Conservation (phyloP, 2,329 filamentous ascomycete species). For the Boeremia exigua region DNA sequence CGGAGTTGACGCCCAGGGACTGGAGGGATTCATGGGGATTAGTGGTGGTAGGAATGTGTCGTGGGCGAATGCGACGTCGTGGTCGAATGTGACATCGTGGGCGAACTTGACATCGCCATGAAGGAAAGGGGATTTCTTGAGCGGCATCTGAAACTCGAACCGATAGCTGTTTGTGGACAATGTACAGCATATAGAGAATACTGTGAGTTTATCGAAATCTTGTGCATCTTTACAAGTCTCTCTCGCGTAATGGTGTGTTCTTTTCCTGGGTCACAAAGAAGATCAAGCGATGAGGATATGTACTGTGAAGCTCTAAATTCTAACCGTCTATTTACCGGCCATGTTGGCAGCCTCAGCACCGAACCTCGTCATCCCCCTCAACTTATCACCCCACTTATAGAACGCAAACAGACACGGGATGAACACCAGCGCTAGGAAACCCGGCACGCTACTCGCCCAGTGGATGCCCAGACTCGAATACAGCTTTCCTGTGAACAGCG, state of each 20-base stretch:
- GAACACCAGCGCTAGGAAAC: constrained; percentile 54
- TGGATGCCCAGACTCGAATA: constrained; percentile 54
- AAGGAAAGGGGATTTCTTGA: too few relatives aligned
- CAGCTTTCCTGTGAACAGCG: constrained; percentile 56
- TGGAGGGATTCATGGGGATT: neutral
- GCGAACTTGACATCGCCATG: neutral
- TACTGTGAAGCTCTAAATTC: too few relatives aligned
- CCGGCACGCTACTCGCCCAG: constrained; percentile 56
- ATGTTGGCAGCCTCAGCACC: constrained; percentile 25
- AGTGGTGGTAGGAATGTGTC: neutral
- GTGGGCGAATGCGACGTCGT: neutral
- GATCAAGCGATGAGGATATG: too few relatives aligned
- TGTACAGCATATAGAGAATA: too few relatives aligned
- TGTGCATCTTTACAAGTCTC: too few relatives aligned
- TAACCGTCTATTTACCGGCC: constrained; percentile 8
- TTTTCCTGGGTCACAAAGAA: too few relatives aligned
- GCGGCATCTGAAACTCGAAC: too few relatives aligned
- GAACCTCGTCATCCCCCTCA: constrained; percentile 28
- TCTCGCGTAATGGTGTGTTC: too few relatives aligned
- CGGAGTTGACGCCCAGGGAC: neutral
- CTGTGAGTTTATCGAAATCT: too few relatives aligned
- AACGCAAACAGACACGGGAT: constrained; percentile 33
- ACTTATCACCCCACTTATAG: constrained; percentile 24
- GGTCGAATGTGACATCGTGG: neutral
- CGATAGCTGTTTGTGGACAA: too few relatives aligned